Percentiles rank a stretch among this genome's conserved stretches.
phyloP scores from a whole-genome alignment of 768 basidiomycete genomes.

The Phylloporus arenicola region DNA sequence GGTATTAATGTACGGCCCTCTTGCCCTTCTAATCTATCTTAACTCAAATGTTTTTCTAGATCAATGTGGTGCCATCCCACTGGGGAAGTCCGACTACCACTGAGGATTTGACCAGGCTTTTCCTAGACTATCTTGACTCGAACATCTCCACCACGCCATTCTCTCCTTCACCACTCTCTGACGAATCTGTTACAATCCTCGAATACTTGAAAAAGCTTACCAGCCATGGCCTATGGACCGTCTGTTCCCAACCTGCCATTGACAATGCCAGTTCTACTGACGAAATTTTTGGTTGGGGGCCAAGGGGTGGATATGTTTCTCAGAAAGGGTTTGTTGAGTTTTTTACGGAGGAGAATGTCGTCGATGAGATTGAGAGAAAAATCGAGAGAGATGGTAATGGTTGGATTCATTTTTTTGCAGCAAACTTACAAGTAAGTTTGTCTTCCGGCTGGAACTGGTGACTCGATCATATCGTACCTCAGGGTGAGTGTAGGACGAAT shows the following conservation, averaged over 20 bases:
- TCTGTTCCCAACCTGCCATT: constrained; percentile 93
- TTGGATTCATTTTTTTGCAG: constrained; percentile 84
- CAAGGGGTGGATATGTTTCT: constrained; percentile 87
- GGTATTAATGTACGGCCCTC: constrained; percentile 46
- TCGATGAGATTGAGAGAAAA: constrained; percentile 54
- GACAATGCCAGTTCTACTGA: constrained; percentile 75
- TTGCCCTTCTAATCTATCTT: not conserved
- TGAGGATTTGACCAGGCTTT: constrained; percentile 71
- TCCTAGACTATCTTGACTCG: constrained; percentile 74
- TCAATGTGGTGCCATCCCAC: constrained; percentile 53
- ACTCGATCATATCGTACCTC: not conserved
- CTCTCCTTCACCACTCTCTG: constrained; percentile 72
- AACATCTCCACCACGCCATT: constrained; percentile 79
- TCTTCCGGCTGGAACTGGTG: not conserved
- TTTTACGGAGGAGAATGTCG: constrained; percentile 63
- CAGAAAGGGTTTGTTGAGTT: constrained; percentile 99
- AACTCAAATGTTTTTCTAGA: constrained; percentile 35
- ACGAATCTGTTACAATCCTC: constrained; percentile 79
- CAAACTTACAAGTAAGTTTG: constrained; percentile 58
- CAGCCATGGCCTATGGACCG: constrained; percentile 85
- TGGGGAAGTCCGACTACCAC: constrained; percentile 67
- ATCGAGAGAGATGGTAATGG: constrained; percentile 51
- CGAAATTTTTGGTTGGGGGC: constrained; percentile 88
- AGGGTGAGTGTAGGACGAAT: constrained; percentile 82
- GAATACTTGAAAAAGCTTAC: constrained; percentile 74